These are phyloP conservation scores for Mimosa pudica DNA, from an alignment of 306 rosid species.

Conservation along the genomic window DNA sequence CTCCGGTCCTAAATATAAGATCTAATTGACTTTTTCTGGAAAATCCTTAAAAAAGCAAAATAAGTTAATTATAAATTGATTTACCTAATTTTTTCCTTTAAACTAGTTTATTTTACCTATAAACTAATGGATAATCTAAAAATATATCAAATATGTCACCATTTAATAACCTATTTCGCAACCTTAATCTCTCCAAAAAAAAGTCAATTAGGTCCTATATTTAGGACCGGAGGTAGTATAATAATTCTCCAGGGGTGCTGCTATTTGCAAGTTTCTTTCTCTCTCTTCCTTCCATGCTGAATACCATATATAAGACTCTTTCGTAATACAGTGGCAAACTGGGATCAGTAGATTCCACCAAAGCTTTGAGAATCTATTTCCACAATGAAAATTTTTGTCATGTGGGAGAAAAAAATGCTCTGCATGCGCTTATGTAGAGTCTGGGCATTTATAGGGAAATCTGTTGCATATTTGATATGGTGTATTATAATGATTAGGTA, in stretches of 20 bases:
- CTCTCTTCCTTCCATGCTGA: constrained; percentile 5
- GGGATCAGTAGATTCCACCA: background rate
- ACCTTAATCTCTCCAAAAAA: too few relatives aligned
- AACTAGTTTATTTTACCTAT: too few relatives aligned
- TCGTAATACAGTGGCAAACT: constrained; percentile 24
- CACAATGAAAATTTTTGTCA: background rate
- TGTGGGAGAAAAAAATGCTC: background rate
- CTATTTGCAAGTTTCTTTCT: constrained; percentile 15
- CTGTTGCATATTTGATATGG: background rate
- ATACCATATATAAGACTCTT: constrained; percentile 4
- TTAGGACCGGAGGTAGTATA: too few relatives aligned
- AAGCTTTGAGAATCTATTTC: constrained; percentile 9
- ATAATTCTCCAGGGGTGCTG: constrained; percentile 20
- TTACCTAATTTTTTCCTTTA: too few relatives aligned
- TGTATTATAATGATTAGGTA: constrained; percentile 7
- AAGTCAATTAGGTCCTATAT: too few relatives aligned
- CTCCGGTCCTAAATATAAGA: too few relatives aligned
- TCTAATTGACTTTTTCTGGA: too few relatives aligned
- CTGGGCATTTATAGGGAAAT: background rate
- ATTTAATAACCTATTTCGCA: too few relatives aligned
- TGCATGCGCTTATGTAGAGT: background rate
- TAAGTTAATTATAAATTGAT: too few relatives aligned
- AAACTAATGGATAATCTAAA: too few relatives aligned
- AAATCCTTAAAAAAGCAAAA: too few relatives aligned
- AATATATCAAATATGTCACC: too few relatives aligned